Evolutionary conservation across 306 rosid genomes (phyloP), one percentile per base, ranked within the genome.

Genomic region (Inga laurina): DNA sequence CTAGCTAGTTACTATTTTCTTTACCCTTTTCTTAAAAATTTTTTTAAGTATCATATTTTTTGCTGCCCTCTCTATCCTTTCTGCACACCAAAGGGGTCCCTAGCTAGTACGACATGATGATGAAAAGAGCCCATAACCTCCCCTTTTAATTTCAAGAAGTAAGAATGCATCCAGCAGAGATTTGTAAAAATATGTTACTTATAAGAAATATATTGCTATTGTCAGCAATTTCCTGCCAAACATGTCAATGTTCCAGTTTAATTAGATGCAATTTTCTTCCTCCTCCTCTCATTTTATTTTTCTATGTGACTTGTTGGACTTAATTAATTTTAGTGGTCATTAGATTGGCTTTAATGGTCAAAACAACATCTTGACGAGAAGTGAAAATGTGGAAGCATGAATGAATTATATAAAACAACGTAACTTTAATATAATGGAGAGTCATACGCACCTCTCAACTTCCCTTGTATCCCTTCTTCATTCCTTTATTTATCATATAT

Each of bases 381-480:
- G 43, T 39, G 43, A 54, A 74, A 77, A 32, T 54, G 73, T 87
- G 76, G 88, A 81, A 78, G 86, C 32, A 27, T 73, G 56, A 34
- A 72, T 78, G 34, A 32, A 32, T 32, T 32, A 32, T 45, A 73
- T 85, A 77, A 49, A 86, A 77, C 87, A 52, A 88, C 88, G 91
- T 82, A 88, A 57, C 84, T 67, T 67, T n/a, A 68, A 35, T 74
- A 18, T 70, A 4, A 56, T 56, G 11, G 5, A 27, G 54, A 83
- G 90, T 89, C 93, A 74, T 51, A 72, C 86, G 93, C 45, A 87
- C 87, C 82, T 86, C 74, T 64, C 52, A 21, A 52, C 84, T 73
- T 84, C 3, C 37, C 7, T 24, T n/a, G 12, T 5, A 16, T 24
- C 22, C 24, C 64, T 57, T 62, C 15, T 41, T 62, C 74, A 52